These are phyloP conservation scores for Microglena sp. DNA, from an alignment of 139 green algal genomes.

Conservation along the genomic window DNA sequence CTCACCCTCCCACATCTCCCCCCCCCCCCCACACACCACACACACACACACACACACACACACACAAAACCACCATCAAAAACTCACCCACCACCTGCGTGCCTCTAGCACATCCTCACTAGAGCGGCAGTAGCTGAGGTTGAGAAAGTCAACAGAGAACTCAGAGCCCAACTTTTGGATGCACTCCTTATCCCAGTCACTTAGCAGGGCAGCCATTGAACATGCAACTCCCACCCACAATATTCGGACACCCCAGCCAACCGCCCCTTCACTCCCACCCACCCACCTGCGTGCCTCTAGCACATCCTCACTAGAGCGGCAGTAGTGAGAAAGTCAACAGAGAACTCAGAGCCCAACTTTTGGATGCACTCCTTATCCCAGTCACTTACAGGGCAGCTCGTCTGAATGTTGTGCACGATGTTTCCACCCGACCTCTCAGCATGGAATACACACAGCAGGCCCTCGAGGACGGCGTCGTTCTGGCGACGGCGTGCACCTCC, in stretches of 20 bases:
- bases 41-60: too few species aligned
- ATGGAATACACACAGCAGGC: slow-evolving; percentile 89
- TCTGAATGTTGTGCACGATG: slow-evolving; percentile 55
- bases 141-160: slow-evolving; percentile 75
- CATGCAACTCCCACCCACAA: too few species aligned
- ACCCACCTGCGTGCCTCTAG: slow-evolving; percentile 32
- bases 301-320: slow-evolving; percentile 58
- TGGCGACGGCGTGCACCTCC: too few species aligned
- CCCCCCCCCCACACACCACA: too few species aligned
- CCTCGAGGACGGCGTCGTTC: slow-evolving; percentile 67
- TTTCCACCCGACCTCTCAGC: slow-evolving; percentile 53
- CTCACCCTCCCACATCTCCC: too few species aligned
- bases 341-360: slow-evolving; percentile 34
- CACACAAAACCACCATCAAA: too few species aligned
- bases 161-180: slow-evolving; percentile 31
- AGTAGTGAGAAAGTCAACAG: slow-evolving; percentile 83
- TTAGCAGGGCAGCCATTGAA: too few species aligned
- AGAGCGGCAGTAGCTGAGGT: slow-evolving; percentile 58
- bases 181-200: slow-evolving; percentile 61
- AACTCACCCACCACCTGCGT: slow-evolving; percentile 33
- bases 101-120: slow-evolving; percentile 65
- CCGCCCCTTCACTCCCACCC: too few species aligned
- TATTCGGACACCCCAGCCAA: too few species aligned
- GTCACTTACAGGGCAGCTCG: too few species aligned
- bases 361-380: slow-evolving; percentile 59